Evolutionary conservation across 306 rosid genomes (phyloP), one percentile per base, ranked within the genome.

Genomic region (Acacia confusa): DNA sequence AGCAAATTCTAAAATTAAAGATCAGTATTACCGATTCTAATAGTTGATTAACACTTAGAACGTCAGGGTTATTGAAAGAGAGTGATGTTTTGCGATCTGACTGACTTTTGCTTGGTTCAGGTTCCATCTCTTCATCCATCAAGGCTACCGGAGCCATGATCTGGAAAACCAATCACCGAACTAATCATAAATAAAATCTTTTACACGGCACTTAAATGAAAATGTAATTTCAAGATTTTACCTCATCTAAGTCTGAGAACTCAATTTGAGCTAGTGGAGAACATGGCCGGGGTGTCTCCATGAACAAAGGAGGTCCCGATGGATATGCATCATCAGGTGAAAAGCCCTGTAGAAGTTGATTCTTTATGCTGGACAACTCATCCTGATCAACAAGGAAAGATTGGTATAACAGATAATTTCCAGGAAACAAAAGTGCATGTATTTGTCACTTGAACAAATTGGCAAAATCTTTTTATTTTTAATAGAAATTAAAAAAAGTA

Each of bases 301-400:
- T 92, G 87, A 95, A 95, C 77, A 92, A 84, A 38, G 93, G 92
- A 85, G 96, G 97, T 79, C 99, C 99, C 14, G 69, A 79, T 72
- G 97, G 94, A 85, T 89, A 95, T 70, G 96, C 90, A 77, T 95
- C 97, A 83, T 95, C 99, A 24, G 97, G 97, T 69, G 94, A 87
- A 88, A 95, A 95, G 48, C 92, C 91, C 72, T 84, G 89, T 78
- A 80, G 88, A 87, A 95, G 91, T 86, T 93, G 89, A 84, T 85
- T 78, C 88, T 82, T 91, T 70, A 95, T 89, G 89, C 88, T 85
- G 48, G 82, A 91, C 83, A 95, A 85, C 53, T 92, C 97, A 78
- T 84, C 99, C 98, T 93, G 86, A 38, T 48, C 72, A 70, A 70
- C 58, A 84, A 66, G 47, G 53, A 25, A 22, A 82, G 68, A 34